A percentile compares a stretch with the other conserved stretches of the same genome.
These are phyloP conservation scores for Nannizziopsis arthrosporioides DNA, from an alignment of 2,329 filamentous ascomycete genomes.

Conservation along the genomic window DNA sequence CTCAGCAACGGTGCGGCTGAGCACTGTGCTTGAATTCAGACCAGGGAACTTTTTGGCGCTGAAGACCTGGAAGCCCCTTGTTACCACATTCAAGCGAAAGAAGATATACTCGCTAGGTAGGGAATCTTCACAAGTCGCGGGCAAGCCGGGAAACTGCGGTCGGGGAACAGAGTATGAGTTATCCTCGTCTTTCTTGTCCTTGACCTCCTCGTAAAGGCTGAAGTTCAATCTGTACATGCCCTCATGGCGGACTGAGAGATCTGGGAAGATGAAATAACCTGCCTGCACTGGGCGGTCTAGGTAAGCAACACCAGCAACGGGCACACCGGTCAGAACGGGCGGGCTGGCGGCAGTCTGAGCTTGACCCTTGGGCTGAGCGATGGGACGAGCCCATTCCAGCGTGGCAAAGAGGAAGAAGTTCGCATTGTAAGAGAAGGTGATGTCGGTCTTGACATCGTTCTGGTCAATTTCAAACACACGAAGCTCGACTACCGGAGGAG, in stretches of 20 bases:
- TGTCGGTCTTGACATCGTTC: constrained; percentile 48
- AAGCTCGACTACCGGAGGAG: constrained; percentile 86
- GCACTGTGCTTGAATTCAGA: constrained; percentile 71
- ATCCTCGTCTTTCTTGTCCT: constrained; percentile 70
- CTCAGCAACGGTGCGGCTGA: constrained; percentile 86
- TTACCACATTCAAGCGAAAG: constrained; percentile 83
- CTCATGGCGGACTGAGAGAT: constrained; percentile 90
- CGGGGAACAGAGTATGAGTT: constrained; percentile 28
- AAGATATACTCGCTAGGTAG: constrained; percentile 54
- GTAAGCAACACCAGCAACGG: constrained; percentile 91
- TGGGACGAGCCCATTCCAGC: constrained; percentile 69
- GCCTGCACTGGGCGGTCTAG: constrained; percentile 68
- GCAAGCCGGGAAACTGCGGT: background rate
- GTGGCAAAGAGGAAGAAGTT: constrained; percentile 97
- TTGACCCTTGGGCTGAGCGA: constrained; percentile 68
- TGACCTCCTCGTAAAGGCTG: constrained; percentile 86
- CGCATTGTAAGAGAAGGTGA: constrained; percentile 86
- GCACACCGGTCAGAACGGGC: constrained; percentile 84
- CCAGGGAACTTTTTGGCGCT: constrained; percentile 99
- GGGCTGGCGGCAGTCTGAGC: constrained; percentile 55
- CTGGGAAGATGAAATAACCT: constrained; percentile 96
- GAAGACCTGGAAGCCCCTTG: constrained; percentile 73
- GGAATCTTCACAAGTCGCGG: background rate
- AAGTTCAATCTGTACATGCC: constrained; percentile 86
- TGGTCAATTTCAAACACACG: constrained; percentile 61